A percentile compares a stretch with the other conserved stretches of the same genome.
phyloP scores from a whole-genome alignment of 345 rosid species.

The Salix dunnii region DNA sequence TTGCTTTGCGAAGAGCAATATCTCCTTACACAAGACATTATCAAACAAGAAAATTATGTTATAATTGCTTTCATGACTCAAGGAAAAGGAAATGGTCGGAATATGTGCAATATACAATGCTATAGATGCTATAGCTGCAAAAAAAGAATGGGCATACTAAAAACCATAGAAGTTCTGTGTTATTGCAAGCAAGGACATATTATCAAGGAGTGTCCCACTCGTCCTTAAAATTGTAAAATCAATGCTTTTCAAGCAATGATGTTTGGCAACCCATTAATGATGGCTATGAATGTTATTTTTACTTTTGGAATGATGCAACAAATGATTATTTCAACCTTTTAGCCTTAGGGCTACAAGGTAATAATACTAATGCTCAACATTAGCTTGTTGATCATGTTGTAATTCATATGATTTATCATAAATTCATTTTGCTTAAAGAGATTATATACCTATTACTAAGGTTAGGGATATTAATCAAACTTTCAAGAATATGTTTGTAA shows the following conservation, averaged over 20 bases:
- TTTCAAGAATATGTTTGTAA: too few species aligned
- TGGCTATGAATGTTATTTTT: background rate
- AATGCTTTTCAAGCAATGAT: background rate
- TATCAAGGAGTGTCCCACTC: background rate
- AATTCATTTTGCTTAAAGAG: background rate
- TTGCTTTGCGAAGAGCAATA: constrained; percentile 6
- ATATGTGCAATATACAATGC: background rate
- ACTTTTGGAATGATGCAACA: background rate
- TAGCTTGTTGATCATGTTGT: background rate
- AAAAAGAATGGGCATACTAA: background rate
- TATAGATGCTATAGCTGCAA: constrained; percentile 8
- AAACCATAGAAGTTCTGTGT: background rate
- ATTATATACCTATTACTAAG: background rate
- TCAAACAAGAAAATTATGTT: background rate
- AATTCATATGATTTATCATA: background rate
- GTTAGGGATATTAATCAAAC: background rate
- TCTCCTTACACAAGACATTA: background rate
- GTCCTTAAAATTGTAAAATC: background rate
- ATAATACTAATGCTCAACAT: background rate
- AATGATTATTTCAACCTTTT: background rate
- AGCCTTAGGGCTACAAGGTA: background rate
- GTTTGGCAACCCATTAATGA: background rate
- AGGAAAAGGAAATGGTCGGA: background rate
- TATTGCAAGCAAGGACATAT: too few species aligned
- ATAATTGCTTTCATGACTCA: background rate